Evolutionary conservation across 169 alveolate species (phyloP).

Genomic region (Cystoisospora suis): DNA sequence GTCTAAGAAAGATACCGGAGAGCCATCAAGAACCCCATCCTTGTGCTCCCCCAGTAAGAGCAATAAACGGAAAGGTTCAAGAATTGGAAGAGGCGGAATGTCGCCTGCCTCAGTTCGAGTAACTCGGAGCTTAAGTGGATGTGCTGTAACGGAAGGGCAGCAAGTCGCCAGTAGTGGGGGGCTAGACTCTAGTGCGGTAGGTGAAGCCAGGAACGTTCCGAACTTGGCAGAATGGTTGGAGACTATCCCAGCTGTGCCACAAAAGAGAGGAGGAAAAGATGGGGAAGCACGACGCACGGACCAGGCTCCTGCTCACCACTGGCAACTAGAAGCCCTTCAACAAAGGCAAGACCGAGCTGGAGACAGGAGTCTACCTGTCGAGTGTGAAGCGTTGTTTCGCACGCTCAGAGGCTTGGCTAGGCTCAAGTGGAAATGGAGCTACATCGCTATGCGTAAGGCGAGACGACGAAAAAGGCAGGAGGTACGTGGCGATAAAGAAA

Average conservation of each 20-base stretch:
- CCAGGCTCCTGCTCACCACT: background rate
- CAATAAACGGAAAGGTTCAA: no score
- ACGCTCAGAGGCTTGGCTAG: background rate
- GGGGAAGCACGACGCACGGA: background rate
- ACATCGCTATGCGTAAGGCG: no score
- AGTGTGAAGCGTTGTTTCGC: background rate
- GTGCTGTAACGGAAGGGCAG: background rate
- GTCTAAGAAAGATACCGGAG: background rate
- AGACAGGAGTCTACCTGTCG: background rate
- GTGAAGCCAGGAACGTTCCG: background rate
- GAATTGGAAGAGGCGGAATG: background rate
- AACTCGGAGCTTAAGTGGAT: background rate
- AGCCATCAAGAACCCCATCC: no score
- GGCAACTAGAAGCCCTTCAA: conserved; percentile 2
- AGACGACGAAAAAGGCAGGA: no score
- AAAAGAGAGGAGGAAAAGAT: background rate
- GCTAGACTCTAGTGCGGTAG: background rate
- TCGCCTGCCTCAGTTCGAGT: background rate
- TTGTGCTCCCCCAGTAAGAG: no score
- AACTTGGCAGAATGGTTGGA: background rate
- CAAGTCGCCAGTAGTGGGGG: background rate
- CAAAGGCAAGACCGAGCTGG: background rate
- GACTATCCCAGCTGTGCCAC: no score
- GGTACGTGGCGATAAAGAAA: no score
- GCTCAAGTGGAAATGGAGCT: no score